These are phyloP conservation scores for Myriosclerotinia curreyana DNA, from an alignment of 2,329 filamentous ascomycete genomes.

Conservation along the genomic window DNA sequence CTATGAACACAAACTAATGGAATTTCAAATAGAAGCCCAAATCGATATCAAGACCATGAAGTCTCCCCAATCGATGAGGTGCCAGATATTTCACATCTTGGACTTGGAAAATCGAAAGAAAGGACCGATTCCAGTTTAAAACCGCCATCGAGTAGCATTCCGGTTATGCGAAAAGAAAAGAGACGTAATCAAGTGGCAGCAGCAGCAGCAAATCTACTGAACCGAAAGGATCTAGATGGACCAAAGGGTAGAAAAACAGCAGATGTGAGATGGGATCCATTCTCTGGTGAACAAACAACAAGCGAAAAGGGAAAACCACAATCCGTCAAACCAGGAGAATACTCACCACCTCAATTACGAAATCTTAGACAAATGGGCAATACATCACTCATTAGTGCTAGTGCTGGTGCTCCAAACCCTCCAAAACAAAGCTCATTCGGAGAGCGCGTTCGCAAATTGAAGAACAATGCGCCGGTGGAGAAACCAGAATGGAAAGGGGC, in stretches of 20 bases:
- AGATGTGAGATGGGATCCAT: constrained; percentile 60
- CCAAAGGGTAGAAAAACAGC: constrained; percentile 32
- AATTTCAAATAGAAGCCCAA: constrained; percentile 28
- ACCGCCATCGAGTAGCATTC: constrained; percentile 35
- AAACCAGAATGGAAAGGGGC: constrained; percentile 69
- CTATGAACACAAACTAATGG: neutral
- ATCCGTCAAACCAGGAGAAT: constrained; percentile 55
- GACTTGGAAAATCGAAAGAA: constrained; percentile 22
- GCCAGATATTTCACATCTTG: constrained; percentile 33
- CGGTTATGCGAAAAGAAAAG: constrained; percentile 37
- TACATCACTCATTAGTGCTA: constrained; percentile 31
- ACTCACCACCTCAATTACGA: constrained; percentile 37
- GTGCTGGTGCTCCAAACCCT: constrained; percentile 36
- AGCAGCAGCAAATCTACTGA: constrained; percentile 32
- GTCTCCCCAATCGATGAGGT: constrained; percentile 45
- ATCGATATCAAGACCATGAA: constrained; percentile 31
- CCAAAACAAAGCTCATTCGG: constrained; percentile 42
- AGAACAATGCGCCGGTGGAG: constrained; percentile 33
- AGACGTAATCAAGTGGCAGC: constrained; percentile 35
- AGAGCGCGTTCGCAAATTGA: constrained; percentile 47
- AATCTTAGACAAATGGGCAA: constrained; percentile 29
- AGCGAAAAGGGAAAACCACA: constrained; percentile 53
- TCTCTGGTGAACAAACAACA: constrained; percentile 63
- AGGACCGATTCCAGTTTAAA: constrained; percentile 23
- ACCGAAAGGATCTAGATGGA: constrained; percentile 32